A percentile compares a stretch with the other conserved stretches of the same genome.
Conservation (phyloP, 352 stramenopile species). For the Elongisporangium anandrum region DNA sequence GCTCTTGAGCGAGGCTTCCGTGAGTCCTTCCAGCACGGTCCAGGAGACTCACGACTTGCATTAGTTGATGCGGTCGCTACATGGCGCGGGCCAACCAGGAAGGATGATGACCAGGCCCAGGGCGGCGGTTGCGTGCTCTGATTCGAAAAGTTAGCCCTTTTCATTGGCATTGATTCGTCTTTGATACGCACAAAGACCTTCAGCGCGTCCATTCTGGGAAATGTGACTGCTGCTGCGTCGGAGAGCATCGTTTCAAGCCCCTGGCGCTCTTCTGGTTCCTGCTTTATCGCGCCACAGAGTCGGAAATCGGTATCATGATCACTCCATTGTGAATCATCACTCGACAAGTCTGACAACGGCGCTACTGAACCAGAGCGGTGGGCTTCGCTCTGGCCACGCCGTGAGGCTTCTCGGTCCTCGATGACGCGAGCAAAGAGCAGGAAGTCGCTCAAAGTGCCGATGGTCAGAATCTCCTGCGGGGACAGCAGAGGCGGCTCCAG, state of each 20-base stretch:
- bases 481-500: neutral
- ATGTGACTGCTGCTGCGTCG: neutral
- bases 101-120: neutral
- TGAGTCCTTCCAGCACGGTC: neutral
- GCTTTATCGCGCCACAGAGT: neutral
- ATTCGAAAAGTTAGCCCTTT: neutral
- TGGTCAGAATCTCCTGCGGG: neutral
- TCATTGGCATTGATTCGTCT: neutral
- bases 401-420: neutral
- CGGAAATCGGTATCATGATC: neutral
- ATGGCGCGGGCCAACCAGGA: neutral
- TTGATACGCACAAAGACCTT: neutral
- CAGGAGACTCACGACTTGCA: too few relatives aligned
- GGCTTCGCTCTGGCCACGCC: neutral
- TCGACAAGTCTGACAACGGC: too few relatives aligned
- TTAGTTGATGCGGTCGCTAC: neutral
- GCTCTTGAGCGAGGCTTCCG: neutral
- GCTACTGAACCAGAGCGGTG: neutral
- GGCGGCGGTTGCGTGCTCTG: neutral
- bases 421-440: neutral
- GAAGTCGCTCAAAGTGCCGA: neutral
- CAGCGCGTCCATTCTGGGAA: neutral
- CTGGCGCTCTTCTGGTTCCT: neutral
- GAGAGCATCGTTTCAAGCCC: neutral
- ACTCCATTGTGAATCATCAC: neutral